Evolutionary conservation across 352 stramenopile species (phyloP).

Genomic region (Phytopythium litorale): DNA sequence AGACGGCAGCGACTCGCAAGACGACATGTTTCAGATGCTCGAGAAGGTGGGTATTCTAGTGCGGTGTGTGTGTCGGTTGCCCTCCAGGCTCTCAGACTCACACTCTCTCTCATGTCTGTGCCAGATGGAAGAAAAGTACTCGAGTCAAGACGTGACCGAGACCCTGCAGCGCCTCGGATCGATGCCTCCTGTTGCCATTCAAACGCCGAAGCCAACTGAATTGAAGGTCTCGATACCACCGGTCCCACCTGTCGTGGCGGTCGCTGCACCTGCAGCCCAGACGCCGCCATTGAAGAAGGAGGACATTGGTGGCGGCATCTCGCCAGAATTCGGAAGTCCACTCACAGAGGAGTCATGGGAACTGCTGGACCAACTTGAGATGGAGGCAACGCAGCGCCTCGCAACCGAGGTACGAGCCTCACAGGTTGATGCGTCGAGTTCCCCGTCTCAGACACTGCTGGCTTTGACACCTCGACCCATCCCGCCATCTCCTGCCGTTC

Average conservation of each 20-base stretch:
- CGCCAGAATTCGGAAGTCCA: slow-evolving; percentile 49
- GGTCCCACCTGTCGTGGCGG: background rate
- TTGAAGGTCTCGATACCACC: background rate
- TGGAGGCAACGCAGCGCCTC: slow-evolving; percentile 46
- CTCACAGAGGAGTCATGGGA: slow-evolving; percentile 82
- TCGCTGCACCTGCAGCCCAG: background rate
- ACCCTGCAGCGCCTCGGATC: background rate
- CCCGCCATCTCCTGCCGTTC: slow-evolving; percentile 11
- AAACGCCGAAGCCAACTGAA: background rate
- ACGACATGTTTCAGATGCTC: slow-evolving; percentile 55
- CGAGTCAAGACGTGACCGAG: slow-evolving; percentile 19
- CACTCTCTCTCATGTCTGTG: background rate
- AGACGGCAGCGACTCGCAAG: slow-evolving; percentile 34
- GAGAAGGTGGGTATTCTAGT: slow-evolving; percentile 25
- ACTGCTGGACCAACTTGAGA: slow-evolving; percentile 63
- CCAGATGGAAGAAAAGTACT: slow-evolving; percentile 57
- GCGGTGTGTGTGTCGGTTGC: background rate
- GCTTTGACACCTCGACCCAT: slow-evolving; percentile 24
- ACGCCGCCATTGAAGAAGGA: slow-evolving; percentile 6
- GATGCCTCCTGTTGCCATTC: background rate
- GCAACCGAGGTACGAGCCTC: slow-evolving; percentile 8
- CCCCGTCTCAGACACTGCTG: slow-evolving; percentile 21
- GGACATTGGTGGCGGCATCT: slow-evolving; percentile 12
- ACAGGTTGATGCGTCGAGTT: slow-evolving; percentile 8
- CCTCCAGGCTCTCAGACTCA: background rate